Evolutionary conservation across 2,329 filamentous ascomycete species (phyloP).

Genomic region (Sporothrix variecibatus): DNA sequence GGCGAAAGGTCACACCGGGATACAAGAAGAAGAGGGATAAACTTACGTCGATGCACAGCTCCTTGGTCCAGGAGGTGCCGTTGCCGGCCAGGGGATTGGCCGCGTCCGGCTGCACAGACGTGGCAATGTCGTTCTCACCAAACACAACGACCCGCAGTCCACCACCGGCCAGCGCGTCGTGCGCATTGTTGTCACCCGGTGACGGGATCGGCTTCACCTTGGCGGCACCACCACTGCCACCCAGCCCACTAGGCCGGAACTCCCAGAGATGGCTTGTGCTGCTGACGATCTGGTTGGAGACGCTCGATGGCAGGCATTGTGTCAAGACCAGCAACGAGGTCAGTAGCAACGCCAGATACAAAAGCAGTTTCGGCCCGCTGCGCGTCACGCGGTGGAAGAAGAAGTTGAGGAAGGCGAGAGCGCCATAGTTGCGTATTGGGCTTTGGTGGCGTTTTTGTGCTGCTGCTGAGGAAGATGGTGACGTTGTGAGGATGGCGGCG

Average conservation of each 20-base stretch:
- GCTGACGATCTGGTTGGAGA: conserved; percentile 31
- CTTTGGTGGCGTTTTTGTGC: neutral
- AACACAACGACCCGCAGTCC: conserved; percentile 55
- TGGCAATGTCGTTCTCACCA: conserved; percentile 52
- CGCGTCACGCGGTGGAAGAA: conserved; percentile 37
- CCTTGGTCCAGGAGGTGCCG: conserved; percentile 49
- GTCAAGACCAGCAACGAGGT: conserved; percentile 32
- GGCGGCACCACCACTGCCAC: neutral
- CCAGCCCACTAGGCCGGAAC: conserved; percentile 25
- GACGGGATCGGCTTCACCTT: neutral
- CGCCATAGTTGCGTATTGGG: conserved; percentile 9
- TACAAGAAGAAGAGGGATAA: neutral
- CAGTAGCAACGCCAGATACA: conserved; percentile 34
- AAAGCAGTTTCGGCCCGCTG: conserved; percentile 35
- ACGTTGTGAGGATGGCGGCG: neutral
- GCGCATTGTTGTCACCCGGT: conserved; percentile 23
- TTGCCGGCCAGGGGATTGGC: conserved; percentile 22
- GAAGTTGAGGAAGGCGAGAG: conserved; percentile 33
- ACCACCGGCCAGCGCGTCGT: conserved; percentile 31
- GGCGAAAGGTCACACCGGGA: neutral
- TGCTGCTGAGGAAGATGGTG: neutral
- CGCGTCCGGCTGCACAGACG: conserved; percentile 28
- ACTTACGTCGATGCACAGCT: conserved; percentile 51
- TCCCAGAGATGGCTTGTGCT: conserved; percentile 30
- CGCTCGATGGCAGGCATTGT: conserved; percentile 31